These are phyloP conservation scores for Schwanniomyces pseudopolymorphus DNA, from an alignment of 805 yeast genomes.

Conservation along the genomic window DNA sequence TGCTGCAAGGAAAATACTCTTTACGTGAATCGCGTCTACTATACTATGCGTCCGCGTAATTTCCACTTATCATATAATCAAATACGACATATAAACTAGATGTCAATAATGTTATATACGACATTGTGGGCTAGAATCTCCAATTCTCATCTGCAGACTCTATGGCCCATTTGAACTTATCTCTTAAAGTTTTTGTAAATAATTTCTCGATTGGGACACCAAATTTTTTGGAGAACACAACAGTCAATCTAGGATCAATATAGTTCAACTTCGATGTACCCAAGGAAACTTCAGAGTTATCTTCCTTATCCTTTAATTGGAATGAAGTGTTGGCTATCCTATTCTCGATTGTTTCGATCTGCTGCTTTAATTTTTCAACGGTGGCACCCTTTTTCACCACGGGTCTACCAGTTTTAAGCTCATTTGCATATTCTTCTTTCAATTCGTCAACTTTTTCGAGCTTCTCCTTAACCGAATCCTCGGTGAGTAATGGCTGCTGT, in stretches of 20 bases:
- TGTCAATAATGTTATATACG: neutral
- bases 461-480: conserved; percentile 58
- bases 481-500: conserved; percentile 50
- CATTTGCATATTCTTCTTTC: conserved; percentile 52
- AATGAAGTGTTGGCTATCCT: conserved; percentile 67
- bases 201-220: conserved; percentile 90
- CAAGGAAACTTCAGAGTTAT: conserved; percentile 87
- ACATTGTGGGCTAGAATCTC: conserved; percentile 53
- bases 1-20: neutral
- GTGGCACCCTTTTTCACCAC: conserved; percentile 51
- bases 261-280: conserved; percentile 94
- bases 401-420: conserved; percentile 57
- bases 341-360: conserved; percentile 68
- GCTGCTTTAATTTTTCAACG: conserved; percentile 69
- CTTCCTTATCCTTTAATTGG: conserved; percentile 89
- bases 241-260: conserved; percentile 91
- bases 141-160: conserved; percentile 86
- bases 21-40: conserved; percentile 6
- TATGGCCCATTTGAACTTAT: conserved; percentile 94
- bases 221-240: conserved; percentile 81
- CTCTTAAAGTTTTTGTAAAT: conserved; percentile 86
- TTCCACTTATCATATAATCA: neutral
- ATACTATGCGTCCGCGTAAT: neutral
- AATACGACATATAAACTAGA: neutral
- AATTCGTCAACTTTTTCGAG: conserved; percentile 54